These are phyloP conservation scores for Gnomoniopsis smithogilvyi DNA, from an alignment of 2,329 filamentous ascomycete genomes.

Conservation along the genomic window DNA sequence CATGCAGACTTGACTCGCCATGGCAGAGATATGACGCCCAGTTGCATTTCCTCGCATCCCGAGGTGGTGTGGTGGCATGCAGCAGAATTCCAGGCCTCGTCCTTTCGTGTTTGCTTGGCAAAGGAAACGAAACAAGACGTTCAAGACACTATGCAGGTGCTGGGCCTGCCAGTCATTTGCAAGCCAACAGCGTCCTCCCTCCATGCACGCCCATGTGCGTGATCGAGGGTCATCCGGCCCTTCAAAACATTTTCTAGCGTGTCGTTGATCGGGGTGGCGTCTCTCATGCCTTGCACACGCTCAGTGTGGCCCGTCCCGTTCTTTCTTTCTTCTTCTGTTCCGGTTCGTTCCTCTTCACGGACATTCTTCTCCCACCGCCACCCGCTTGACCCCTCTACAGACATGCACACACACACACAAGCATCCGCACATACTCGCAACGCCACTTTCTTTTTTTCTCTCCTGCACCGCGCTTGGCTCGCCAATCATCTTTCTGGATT, in stretches of 20 bases:
- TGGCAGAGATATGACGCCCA: neutral
- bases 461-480: constrained; percentile 1
- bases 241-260: too few relatives aligned
- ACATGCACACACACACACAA: neutral
- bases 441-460: neutral
- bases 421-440: neutral
- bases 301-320: too few relatives aligned
- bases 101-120: neutral
- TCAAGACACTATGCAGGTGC: neutral
- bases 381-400: neutral
- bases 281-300: too few relatives aligned
- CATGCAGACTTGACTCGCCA: constrained; percentile 5
- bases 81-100: neutral
- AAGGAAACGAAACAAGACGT: neutral
- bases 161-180: too few relatives aligned
- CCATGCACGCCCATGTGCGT: neutral
- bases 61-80: neutral
- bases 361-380: too few relatives aligned
- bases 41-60: neutral
- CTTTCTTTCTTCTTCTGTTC: too few relatives aligned
- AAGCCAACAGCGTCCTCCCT: neutral
- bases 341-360: too few relatives aligned
- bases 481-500: neutral
- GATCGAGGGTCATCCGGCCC: neutral
- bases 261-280: too few relatives aligned